Base-by-base conservation (phyloP, 768 basidiomycete species). In the Cystobasidium ongulense region DNA sequence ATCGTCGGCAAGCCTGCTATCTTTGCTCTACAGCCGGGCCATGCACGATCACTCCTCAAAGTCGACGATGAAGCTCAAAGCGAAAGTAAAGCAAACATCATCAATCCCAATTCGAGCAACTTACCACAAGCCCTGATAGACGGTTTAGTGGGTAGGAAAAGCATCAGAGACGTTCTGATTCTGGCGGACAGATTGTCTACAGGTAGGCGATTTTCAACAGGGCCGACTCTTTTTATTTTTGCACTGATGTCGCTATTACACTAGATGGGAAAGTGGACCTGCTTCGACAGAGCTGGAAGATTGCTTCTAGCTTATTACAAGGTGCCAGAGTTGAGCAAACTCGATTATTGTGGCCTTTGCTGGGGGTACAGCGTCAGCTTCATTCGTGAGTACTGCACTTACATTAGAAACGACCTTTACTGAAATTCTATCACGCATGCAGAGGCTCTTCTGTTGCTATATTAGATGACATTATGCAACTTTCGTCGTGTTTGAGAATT, bases 381-480 rank as follows among this genome's bases (percentile, higher is more conserved):
- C 25, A 41, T 17, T 17, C 21, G 66, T 52, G 29, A 5, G 66
- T n/a, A 23, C 13, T 5, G 29, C 66, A 25, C 17, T 41, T 23
- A 13, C 21, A 2, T 33, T 33, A 18, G 17, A 17, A 31, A n/a
- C 25, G n/a, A 33, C 57, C 31, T 11, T 23, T 13, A 11, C 57
- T 61, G 31, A 61, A 11, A 13, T 33, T 33, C 13, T 33, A 11
- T 61, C 57, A 11, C 31, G 11, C 57, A 27, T n/a, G 35, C 27
- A 64, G 38, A 27, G 18, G 38, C 25, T 15, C 38, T 4, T 5
- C 31, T 11, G 63, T 27, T 27, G 27, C 25, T 2, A 27, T 64
- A 21, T n/a, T 46, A 13, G 63, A 64, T 35, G 63, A 64, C 46
- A 39, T 68, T 8, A 46, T 53, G 31, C 66, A 68, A 27, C 66